These are phyloP conservation scores for Lasiosphaeria miniovina DNA, from an alignment of 495 filamentous ascomycete genomes.

Conservation along the genomic window DNA sequence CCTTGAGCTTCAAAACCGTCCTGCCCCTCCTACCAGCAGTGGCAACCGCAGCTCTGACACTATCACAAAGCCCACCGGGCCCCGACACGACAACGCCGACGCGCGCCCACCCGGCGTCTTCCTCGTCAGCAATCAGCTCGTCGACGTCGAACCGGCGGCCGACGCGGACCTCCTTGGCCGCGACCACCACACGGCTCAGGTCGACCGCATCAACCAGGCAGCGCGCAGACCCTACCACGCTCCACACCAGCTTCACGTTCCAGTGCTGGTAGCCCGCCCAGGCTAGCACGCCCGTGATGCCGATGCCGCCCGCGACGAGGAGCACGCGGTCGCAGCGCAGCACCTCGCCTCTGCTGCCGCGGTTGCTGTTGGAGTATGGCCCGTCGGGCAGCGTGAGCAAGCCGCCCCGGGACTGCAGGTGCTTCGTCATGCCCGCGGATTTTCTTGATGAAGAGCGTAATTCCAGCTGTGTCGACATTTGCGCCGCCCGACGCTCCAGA, in stretches of 20 bases:
- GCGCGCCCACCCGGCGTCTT: slow-evolving; percentile 20
- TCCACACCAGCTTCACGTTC: slow-evolving; percentile 40
- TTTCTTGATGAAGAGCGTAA: slow-evolving; percentile 23
- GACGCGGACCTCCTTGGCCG: slow-evolving; percentile 27
- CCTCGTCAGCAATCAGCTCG: slow-evolving; percentile 28
- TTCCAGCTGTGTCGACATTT: neutral
- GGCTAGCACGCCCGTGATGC: slow-evolving; percentile 38
- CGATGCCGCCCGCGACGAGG: slow-evolving; percentile 43
- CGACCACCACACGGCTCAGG: slow-evolving; percentile 9
- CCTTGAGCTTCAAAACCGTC: slow-evolving; percentile 16
- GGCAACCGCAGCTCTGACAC: slow-evolving; percentile 16
- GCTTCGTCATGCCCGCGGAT: slow-evolving; percentile 26
- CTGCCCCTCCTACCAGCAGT: neutral
- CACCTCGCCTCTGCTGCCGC: neutral
- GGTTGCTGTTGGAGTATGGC: slow-evolving; percentile 19
- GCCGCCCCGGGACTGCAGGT: slow-evolving; percentile 14
- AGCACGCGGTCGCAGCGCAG: slow-evolving; percentile 31
- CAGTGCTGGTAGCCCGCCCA: slow-evolving; percentile 22
- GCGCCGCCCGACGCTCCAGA: neutral
- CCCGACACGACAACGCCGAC: slow-evolving; percentile 41
- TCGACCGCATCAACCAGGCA: slow-evolving; percentile 25
- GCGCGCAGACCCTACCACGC: slow-evolving; percentile 20
- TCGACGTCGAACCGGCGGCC: slow-evolving; percentile 6
- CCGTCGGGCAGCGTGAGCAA: slow-evolving; percentile 32
- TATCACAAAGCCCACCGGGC: slow-evolving; percentile 25